Evolutionary conservation across 2,329 filamentous ascomycete genomes (phyloP), one percentile per base, ranked within the genome.

Genomic region (Coccinonectria pachysandricola): DNA sequence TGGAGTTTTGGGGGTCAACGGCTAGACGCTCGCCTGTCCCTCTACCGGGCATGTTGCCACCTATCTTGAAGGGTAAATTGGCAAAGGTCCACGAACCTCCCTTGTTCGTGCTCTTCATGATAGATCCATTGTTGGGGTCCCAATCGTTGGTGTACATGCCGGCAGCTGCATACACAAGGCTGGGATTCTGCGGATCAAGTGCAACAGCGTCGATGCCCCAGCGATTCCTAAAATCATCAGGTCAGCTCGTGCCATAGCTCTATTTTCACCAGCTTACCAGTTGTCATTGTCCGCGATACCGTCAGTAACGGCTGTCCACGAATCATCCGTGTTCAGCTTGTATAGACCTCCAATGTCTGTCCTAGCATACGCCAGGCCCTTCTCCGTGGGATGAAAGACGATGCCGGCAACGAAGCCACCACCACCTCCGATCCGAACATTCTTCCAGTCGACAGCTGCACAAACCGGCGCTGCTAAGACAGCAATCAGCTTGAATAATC

Each of bases 1-100:
- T 59, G 19, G 67, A 63, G 39, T 70, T 68, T 23, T 65, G 60
- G 2, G 70, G 70, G 40, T 75, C 70, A 7, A 75, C 60, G 3
- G 67, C 68, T 5, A 75, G 60, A 9, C 70, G 59, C 43, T 74
- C 71, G 10, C 71, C 71, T 48, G 64, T 65, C 6, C 71, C 71
- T 15, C 71, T 62, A 2, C 71, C 71, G 6, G 70, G 69, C 68
- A 73, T 74, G 42, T 75, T 75, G 1, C 70, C 70, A 6, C 70
- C 70, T 23, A 72, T 65, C 43, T 75, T 75, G 54, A 75, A 75
- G 3, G 65, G 57, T 1, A 75, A 54, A 5, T 53, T 50, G 0
- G 64, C 61, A 12, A 57, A 52, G 2, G 52, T 40, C 64, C 67
- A 75, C 1, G 68, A 71, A 3, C 47, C 49, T 2, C 71, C 71